Evolutionary conservation across 176 grass and related monocot species (phyloP).

Genomic region (Paspalum notatum): DNA sequence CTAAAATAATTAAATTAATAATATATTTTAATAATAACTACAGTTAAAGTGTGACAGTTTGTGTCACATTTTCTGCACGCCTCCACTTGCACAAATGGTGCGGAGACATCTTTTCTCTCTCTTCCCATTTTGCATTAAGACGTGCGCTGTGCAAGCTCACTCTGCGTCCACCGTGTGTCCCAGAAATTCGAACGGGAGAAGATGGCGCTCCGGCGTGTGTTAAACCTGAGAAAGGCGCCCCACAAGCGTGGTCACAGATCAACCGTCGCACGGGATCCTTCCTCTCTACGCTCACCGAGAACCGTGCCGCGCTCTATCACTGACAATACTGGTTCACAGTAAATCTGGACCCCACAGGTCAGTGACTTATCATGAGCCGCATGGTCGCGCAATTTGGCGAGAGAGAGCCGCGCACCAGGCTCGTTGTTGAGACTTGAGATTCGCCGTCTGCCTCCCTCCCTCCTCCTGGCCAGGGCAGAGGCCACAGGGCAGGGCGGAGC

Average conservation of each 20-base stretch:
- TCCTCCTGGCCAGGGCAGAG: neutral
- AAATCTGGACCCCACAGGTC: neutral
- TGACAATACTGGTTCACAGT: neutral
- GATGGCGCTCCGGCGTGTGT: neutral
- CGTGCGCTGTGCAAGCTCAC: too few relatives aligned
- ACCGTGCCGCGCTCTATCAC: neutral
- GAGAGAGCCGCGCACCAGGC: neutral
- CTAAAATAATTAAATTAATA: too few relatives aligned
- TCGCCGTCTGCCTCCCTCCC: neutral
- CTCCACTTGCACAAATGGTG: too few relatives aligned
- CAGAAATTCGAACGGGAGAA: too few relatives aligned
- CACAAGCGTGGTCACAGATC: neutral
- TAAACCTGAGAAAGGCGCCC: neutral
- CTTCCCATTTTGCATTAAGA: too few relatives aligned
- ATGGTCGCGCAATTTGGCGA: neutral
- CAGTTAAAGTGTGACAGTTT: too few relatives aligned
- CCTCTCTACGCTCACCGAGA: neutral
- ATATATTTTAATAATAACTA: too few relatives aligned
- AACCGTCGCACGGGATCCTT: slow-evolving; percentile 4
- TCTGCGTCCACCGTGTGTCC: too few relatives aligned
- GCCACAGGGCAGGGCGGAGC: neutral
- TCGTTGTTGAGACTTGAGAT: slow-evolving; percentile 2
- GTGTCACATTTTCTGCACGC: too few relatives aligned
- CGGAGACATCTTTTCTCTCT: too few relatives aligned
- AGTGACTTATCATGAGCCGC: neutral